Base-by-base conservation (phyloP, 2,329 filamentous ascomycete genomes). In the Passalora sequoiae region DNA sequence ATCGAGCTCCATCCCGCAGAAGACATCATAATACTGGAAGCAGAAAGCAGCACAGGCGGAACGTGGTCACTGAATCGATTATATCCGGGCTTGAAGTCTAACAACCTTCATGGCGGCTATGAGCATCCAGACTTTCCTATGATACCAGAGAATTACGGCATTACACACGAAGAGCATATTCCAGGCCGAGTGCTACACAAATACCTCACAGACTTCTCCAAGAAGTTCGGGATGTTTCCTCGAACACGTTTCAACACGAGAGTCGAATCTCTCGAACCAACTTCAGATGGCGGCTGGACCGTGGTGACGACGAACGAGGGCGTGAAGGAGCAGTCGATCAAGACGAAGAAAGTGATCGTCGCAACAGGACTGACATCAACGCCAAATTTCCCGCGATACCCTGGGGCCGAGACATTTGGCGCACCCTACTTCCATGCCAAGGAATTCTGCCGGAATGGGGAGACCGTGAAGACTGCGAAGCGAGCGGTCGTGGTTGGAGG, bases 91-190 rank as follows among this genome's bases (percentile, higher is more conserved):
- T 71, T 91, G 37, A 84, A 80, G 56, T 81, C 77, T 40, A 89
- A 91, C 64, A 89, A 89, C 57, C 74, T 86, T 60, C 62, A 82
- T 8, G 84, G 84, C 2, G 83, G 78, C 0, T 86, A 82, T 53
- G 83, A 89, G 61, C 88, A 77, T 56, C 78, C 79, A 0, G 85
- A 87, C 55, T 86, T 85, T 47, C 82, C 83, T 13, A 83, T 89
- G 79, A 60, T 59, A 3, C 49, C 55, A 1, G 64, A 64, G 2
- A 51, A 68, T 4, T 71, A 71, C 44, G 67, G 62, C 17, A 69
- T 76, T 28, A 67, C 70, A 38, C 54, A 61, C 5, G 76, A 75
- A 12, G 60, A 81, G 39, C 79, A 84, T 58, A 76, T 54, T 22
- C 51, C 51, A 10, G 51, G 51, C 19, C 36, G 24, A 19, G 51